phyloP scores from a whole-genome alignment of 768 basidiomycete species.

The Trametes sanguinea region DNA sequence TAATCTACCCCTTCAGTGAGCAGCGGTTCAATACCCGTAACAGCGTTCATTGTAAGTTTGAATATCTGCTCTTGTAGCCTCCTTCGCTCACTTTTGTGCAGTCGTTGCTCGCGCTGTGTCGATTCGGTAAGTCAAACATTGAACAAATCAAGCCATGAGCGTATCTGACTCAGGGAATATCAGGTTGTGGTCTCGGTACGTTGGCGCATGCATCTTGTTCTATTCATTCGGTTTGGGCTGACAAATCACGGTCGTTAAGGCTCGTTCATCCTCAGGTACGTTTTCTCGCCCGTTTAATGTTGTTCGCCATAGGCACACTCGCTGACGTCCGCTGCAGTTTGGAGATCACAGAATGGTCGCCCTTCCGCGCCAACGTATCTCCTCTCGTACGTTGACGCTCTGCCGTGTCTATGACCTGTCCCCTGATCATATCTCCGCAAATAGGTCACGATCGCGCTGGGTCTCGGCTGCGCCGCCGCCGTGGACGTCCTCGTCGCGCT shows the following conservation, averaged over 20 bases:
- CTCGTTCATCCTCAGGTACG: conserved; percentile 10
- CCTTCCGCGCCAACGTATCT: conserved; percentile 1
- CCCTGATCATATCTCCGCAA: background rate
- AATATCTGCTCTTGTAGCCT: too few relatives aligned
- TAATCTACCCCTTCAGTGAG: background rate
- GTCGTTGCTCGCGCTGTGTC: conserved; percentile 2
- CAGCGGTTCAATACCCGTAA: conserved; percentile 4
- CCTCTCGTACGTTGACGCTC: background rate
- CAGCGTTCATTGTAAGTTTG: background rate
- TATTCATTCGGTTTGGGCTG: too few relatives aligned
- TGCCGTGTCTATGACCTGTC: background rate
- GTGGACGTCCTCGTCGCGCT: conserved; percentile 11
- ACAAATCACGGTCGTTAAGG: background rate
- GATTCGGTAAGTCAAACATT: background rate
- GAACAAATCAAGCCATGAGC: background rate
- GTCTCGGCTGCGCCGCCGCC: conserved; percentile 12
- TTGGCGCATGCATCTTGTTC: background rate
- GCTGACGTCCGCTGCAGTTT: background rate
- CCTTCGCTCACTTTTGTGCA: background rate
- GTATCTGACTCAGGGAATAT: background rate
- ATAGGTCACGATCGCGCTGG: conserved; percentile 10
- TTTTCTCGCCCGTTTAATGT: too few relatives aligned
- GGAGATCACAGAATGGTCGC: conserved; percentile 4
- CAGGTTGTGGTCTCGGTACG: conserved; percentile 10
- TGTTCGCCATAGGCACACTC: background rate